These are phyloP conservation scores for Entomortierella parvispora DNA, from an alignment of 192 early-diverging fungal species.

Conservation along the genomic window DNA sequence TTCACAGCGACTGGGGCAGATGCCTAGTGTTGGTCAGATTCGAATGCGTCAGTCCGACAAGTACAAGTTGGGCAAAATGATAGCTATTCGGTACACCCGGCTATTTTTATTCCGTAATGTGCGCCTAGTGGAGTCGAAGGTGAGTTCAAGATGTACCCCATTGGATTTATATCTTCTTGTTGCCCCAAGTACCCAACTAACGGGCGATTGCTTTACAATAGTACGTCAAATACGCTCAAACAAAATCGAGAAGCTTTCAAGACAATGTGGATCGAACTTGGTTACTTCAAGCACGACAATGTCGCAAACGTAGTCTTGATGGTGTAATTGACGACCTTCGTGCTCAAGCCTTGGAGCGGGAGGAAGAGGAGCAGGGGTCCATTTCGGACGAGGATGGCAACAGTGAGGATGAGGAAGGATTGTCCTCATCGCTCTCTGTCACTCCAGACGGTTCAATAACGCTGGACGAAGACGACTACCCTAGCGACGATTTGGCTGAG, in stretches of 20 bases:
- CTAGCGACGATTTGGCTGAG: neutral
- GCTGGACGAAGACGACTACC: conserved; percentile 11
- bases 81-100: conserved; percentile 29
- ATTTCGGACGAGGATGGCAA: conserved; percentile 10
- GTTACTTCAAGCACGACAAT: conserved; percentile 19
- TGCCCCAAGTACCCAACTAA: neutral
- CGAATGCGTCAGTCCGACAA: conserved; percentile 45
- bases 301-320: conserved; percentile 45
- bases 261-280: conserved; percentile 26
- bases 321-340: conserved; percentile 35
- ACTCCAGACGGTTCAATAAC: conserved; percentile 25
- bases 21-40: conserved; percentile 35
- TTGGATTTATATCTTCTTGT: neutral
- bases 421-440: neutral
- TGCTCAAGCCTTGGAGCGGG: conserved; percentile 18
- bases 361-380: conserved; percentile 37
- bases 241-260: conserved; percentile 45
- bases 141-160: neutral
- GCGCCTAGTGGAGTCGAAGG: conserved; percentile 41
- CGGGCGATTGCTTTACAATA: neutral
- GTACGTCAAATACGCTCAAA: conserved; percentile 49
- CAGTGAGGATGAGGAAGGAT: neutral
- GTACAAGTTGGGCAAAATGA: conserved; percentile 43
- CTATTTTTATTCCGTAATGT: conserved; percentile 47
- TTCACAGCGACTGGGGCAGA: conserved; percentile 23